Percentiles rank a stretch among this genome's conserved stretches.
Evolutionary conservation across 257 asterid species (phyloP).

Genomic region (Ilex aquifolium): DNA sequence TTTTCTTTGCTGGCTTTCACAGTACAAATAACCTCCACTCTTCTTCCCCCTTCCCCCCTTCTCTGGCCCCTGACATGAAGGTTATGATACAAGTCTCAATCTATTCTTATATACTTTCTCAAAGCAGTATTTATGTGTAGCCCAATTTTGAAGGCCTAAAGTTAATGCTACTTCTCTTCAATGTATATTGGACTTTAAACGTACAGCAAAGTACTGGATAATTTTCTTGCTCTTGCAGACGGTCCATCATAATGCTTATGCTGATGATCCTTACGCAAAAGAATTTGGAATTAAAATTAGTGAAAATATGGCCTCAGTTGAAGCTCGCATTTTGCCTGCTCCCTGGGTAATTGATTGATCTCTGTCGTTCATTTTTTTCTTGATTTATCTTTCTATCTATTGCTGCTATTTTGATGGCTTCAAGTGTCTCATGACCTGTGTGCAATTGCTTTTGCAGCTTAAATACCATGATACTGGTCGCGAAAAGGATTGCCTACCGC

Average conservation of each 20-base stretch:
- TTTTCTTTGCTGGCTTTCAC: too few relatives aligned
- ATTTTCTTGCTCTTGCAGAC: constrained; percentile 36
- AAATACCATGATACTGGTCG: constrained; percentile 92
- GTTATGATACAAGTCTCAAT: too few relatives aligned
- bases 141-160: too few relatives aligned
- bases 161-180: too few relatives aligned
- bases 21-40: too few relatives aligned
- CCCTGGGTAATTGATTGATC: constrained; percentile 57
- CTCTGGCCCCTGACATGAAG: too few relatives aligned
- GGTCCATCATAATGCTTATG: constrained; percentile 76
- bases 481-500: constrained; percentile 85
- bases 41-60: too few relatives aligned
- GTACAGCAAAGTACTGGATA: background rate
- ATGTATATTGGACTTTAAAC: background rate
- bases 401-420: background rate
- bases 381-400: background rate
- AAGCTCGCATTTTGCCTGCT: constrained; percentile 35
- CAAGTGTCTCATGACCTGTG: background rate
- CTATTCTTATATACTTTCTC: too few relatives aligned
- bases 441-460: constrained; percentile 42
- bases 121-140: too few relatives aligned
- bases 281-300: constrained; percentile 42
- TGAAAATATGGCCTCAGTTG: constrained; percentile 6
- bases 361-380: background rate
- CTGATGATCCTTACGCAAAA: constrained; percentile 65